These are phyloP conservation scores for Immersiporthe knoxdaviesiana DNA, from an alignment of 2,329 filamentous ascomycete species.

Conservation along the genomic window DNA sequence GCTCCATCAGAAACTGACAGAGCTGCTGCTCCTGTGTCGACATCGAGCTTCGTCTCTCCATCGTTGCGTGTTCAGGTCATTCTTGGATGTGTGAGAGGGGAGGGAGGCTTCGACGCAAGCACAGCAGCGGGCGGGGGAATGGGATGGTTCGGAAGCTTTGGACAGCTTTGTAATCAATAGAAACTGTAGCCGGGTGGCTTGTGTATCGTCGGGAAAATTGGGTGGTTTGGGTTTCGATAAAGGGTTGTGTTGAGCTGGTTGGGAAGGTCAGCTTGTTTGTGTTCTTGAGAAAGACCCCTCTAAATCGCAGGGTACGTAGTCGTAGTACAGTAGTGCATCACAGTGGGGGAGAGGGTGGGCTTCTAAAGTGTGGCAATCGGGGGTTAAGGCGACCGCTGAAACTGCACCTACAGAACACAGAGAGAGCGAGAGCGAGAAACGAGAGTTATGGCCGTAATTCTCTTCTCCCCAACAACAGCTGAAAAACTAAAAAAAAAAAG, in stretches of 20 bases:
- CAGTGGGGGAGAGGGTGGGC: background rate
- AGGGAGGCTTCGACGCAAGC: background rate
- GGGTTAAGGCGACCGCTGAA: background rate
- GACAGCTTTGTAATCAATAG: background rate
- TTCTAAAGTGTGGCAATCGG: slow-evolving; percentile 7
- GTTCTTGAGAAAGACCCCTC: background rate
- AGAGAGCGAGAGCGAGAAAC: no score
- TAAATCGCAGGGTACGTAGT: background rate
- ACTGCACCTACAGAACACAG: background rate
- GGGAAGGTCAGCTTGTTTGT: background rate
- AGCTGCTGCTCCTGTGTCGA: slow-evolving; percentile 78
- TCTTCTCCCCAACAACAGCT: background rate
- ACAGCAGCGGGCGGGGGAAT: slow-evolving; percentile 5
- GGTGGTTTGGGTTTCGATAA: background rate
- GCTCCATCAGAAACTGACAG: slow-evolving; percentile 77
- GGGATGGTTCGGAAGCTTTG: background rate
- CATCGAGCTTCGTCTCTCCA: slow-evolving; percentile 53
- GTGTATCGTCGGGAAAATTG: slow-evolving; percentile 5
- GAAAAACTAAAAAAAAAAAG: background rate
- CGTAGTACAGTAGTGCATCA: no score
- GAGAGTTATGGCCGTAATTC: background rate
- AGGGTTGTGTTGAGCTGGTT: background rate
- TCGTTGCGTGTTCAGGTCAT: slow-evolving; percentile 37
- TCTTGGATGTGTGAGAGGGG: slow-evolving; percentile 11
- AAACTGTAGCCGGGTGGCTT: background rate